Base-by-base conservation (phyloP, 2,329 filamentous ascomycete species). In the Xylariaceae sp. region DNA sequence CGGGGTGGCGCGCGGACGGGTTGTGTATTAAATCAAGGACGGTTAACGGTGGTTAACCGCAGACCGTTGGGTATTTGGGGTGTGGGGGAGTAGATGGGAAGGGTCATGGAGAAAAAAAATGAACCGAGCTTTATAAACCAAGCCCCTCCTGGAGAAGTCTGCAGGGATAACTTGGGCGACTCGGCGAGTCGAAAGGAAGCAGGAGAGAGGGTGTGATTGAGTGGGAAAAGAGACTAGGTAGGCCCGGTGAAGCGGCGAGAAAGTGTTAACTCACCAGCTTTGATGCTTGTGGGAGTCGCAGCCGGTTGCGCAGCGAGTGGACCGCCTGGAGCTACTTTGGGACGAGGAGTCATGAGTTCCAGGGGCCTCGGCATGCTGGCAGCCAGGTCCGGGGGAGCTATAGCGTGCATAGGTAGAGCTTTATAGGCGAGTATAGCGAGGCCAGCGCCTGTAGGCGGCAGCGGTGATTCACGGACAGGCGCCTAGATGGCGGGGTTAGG, bases 291-390 rank as follows among this genome's bases (percentile, higher is more conserved):
- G 32, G 58, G 56, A 36, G 53, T 54, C 49, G 60, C 54, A 53
- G 52, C 55, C 57, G 59, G 59, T 56, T 58, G 57, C 59, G 55
- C 57, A 58, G 58, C 51, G 46, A 58, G 50, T 54, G 57, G 49
- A 22, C 49, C 59, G 42, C 51, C 19, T 26, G 41, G 41, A 16
- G 47, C 53, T 47, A 51, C 47, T 56, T 61, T 60, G 12, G 54
- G 48, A 53, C 54, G 54, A 49, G 58, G 60, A 60, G 58, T 62
- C 60, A 62, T 60, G 53, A 40, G 36, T 26, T 49, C 51, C 51
- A 59, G 54, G 54, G 56, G 47, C 53, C 56, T 50, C 51, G 54
- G 54, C 54, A 55, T 52, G 12, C 16, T 40, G 16, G n/a, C 16
- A n/a, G n/a, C 26, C 26, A 26, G 26, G 26, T 26, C 26, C 26